Evolutionary conservation across 805 yeast genomes (phyloP).

Genomic region (Candida oleophila): DNA sequence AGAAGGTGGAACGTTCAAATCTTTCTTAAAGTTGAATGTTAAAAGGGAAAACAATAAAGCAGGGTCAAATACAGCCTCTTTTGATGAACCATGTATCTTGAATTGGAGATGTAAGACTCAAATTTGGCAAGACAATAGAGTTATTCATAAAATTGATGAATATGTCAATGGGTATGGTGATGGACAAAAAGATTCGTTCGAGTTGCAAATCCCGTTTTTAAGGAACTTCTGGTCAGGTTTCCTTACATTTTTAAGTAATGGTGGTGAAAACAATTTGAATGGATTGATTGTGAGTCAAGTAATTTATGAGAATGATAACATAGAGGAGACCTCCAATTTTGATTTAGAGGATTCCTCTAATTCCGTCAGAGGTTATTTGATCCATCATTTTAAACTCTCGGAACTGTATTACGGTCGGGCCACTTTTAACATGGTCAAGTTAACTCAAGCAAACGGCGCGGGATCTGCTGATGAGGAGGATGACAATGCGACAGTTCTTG

Average conservation of each 20-base stretch:
- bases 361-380: conserved; percentile 18
- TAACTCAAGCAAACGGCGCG: background rate
- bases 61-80: background rate
- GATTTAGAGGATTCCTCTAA: conserved; percentile 11
- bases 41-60: background rate
- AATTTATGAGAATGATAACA: conserved; percentile 21
- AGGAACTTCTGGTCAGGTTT: conserved; percentile 40
- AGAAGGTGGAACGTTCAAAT: conserved; percentile 21
- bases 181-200: conserved; percentile 14
- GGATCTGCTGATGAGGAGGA: conserved; percentile 20
- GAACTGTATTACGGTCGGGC: conserved; percentile 4
- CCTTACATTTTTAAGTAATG: conserved; percentile 33
- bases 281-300: conserved; percentile 30
- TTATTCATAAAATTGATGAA: conserved; percentile 25
- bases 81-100: conserved; percentile 13
- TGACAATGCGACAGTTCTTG: conserved; percentile 42
- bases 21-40: conserved; percentile 22
- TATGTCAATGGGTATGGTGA: conserved; percentile 30
- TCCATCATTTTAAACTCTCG: conserved; percentile 21
- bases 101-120: conserved; percentile 29
- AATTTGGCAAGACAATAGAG: conserved; percentile 20
- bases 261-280: conserved; percentile 16
- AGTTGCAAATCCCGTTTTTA: conserved; percentile 36
- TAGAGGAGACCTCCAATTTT: conserved; percentile 6
- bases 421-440: background rate